Conservation (phyloP, 2,329 filamentous ascomycete genomes). For the Colletotrichum viniferum region DNA sequence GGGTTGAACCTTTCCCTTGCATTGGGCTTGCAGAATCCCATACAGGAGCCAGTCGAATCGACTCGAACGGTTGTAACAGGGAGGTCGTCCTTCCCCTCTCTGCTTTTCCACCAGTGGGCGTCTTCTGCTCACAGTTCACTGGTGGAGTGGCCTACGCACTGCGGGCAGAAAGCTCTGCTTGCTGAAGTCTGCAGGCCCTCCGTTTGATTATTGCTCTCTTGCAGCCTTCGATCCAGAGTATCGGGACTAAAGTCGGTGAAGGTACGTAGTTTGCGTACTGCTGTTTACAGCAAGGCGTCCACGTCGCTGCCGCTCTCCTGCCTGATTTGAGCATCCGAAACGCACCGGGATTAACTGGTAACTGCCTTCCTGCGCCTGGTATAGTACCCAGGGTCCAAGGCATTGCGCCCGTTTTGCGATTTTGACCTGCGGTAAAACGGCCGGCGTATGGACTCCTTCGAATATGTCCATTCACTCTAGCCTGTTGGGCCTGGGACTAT, state of each 20-base stretch:
- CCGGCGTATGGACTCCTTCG: neutral
- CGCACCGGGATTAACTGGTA: neutral
- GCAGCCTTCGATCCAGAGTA: constrained; percentile 12
- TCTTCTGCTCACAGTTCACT: neutral
- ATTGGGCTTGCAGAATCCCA: constrained; percentile 2
- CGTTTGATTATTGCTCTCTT: neutral
- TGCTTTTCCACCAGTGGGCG: constrained; percentile 16
- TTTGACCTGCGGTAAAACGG: neutral
- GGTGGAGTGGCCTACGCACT: neutral
- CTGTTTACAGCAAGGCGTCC: neutral
- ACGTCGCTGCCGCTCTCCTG: constrained; percentile 8
- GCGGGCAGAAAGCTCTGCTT: neutral
- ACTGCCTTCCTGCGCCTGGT: neutral
- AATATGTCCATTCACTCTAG: neutral
- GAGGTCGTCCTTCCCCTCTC: neutral
- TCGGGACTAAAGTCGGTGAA: constrained; percentile 20
- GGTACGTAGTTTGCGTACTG: neutral
- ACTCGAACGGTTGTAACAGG: neutral
- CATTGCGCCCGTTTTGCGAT: constrained; percentile 2
- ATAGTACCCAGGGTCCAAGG: neutral
- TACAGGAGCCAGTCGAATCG: neutral
- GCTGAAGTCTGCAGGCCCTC: neutral
- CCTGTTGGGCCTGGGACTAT: neutral
- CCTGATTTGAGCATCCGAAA: constrained; percentile 7
- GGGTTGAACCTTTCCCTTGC: constrained; percentile 15